Evolutionary conservation across 1,284 basidiomycete species (phyloP).

Genomic region (Thelephora terrestris): DNA sequence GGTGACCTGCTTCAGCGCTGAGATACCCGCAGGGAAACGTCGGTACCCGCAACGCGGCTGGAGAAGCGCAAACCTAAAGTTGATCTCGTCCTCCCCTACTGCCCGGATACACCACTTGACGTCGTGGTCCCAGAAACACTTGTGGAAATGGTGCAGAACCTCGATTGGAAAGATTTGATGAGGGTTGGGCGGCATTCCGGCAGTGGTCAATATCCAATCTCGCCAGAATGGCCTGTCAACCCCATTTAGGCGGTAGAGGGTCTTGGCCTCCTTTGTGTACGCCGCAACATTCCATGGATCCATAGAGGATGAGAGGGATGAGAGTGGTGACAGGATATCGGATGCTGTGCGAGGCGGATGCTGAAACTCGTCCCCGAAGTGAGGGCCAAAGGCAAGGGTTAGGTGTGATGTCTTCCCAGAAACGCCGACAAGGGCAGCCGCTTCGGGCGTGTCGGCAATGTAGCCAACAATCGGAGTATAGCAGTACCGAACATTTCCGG

Average conservation of each 20-base stretch:
- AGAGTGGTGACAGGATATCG: slow-evolving; percentile 14
- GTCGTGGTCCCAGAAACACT: slow-evolving; percentile 6
- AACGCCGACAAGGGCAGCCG: background rate
- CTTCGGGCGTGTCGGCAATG: no score
- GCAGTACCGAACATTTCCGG: slow-evolving; percentile 10
- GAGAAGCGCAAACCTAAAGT: slow-evolving; percentile 3
- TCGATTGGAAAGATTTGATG: no score
- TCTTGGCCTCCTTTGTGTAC: background rate
- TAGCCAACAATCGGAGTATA: slow-evolving; percentile 11
- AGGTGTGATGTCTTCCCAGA: background rate
- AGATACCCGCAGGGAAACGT: background rate
- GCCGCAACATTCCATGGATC: background rate
- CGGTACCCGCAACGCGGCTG: slow-evolving; percentile 3
- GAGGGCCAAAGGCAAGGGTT: slow-evolving; percentile 8
- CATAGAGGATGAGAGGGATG: background rate
- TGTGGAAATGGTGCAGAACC: no score
- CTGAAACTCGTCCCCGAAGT: background rate
- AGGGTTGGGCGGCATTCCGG: no score
- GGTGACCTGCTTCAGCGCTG: background rate
- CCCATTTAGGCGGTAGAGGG: slow-evolving; percentile 4
- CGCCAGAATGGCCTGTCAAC: background rate
- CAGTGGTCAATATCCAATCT: no score
- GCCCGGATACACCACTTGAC: background rate
- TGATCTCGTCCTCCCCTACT: slow-evolving; percentile 1
- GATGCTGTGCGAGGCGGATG: background rate